Evolutionary conservation across 73 alveolate species (phyloP), one percentile per base, ranked within the genome.

Genomic region (Tetrahymena borealis): DNA sequence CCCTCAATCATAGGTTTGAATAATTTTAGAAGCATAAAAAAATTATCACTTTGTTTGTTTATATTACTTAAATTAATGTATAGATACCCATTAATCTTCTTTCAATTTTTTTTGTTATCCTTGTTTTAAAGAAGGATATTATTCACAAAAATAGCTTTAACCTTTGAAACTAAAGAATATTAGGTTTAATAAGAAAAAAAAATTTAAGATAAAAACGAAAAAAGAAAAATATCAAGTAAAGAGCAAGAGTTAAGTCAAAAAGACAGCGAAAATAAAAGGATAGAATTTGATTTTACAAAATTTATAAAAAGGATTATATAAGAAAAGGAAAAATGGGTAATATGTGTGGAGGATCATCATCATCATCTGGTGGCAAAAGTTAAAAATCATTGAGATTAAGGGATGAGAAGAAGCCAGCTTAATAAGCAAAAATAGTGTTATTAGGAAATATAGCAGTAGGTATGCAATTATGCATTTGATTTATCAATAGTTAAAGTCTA

Each of bases 381-480:
- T 3, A 40, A 38, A 40, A 42, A 39, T 39, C 79, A 38, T 28
- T 37, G 78, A 79, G 95, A 92, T 35, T 38, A 33, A 38, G 91
- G 38, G 38, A 20, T 32, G 79, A 92, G 24, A 77, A 78, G 78
- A 42, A 60, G 5, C 90, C 43, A 33, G 33, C 38, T 31, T 20
- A 43, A 24, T 92, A 93, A 39, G 79, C 93, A 93, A 93, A 93
- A 90, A 42, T 93, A 93, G 91, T 79, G 37, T 93, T 93, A 93
- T 93, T 93, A 90, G 96, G 96, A 13, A 93, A 79, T 15, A 41
- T 77, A 90, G 39, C 78, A 38, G 96, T 93, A 24, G 96, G 96
- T 60, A 60, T 60, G 5, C 15, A 60, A 60, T 60, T 42, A 24
- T 24, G 0, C 9, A 60, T 60, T n/a, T n/a, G n/a, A n/a, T n/a